Base-by-base conservation (phyloP, 345 rosid species). In the Jatropha curcas region DNA sequence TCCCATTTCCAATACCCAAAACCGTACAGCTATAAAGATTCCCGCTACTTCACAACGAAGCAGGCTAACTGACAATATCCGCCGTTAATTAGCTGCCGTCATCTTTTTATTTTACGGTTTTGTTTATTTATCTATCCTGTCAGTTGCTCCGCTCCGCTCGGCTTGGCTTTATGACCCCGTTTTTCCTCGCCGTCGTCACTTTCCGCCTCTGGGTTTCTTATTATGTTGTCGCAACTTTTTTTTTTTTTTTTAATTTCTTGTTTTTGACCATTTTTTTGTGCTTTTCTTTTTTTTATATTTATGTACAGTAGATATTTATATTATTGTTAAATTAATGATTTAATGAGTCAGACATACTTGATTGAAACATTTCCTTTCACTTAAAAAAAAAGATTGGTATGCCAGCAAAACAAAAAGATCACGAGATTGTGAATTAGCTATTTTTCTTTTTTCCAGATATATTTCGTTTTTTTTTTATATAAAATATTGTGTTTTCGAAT, bases 41-140 rank as follows among this genome's bases (percentile, higher is more conserved):
- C 86, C 80, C 33, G 55, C 73, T 72, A 37, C 24, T 35, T 35
- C 25, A n/a, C 74, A 4, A 37, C 34, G 4, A 12, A 1, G 25
- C 17, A 74, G 65, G 70, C 74, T 41, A 76, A 74, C 82, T 43
- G 82, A 78, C 79, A 76, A 77, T 71, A 61, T 56, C 74, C 81
- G 75, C 84, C 90, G 85, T 82, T 77, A 63, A 65, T 43, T 50
- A n/a, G 39, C 83, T 76, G 68, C 82, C 84, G 84, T 80, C 73
- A 73, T 76, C 31, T 53, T 53, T 8, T 39, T 33, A 56, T 39
- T 24, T 46, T 1, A 7, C 22, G 1, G 1, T 5, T 61, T 20
- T 0, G 1, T 7, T 28, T 41, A 4, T 31, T 14, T 25, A 11
- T 67, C n/a, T 55, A 30, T 16, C 31, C 19, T 17, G 52, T n/a